Base-by-base conservation (phyloP, 2,329 filamentous ascomycete species). In the Arthrobotrys musiformis region DNA sequence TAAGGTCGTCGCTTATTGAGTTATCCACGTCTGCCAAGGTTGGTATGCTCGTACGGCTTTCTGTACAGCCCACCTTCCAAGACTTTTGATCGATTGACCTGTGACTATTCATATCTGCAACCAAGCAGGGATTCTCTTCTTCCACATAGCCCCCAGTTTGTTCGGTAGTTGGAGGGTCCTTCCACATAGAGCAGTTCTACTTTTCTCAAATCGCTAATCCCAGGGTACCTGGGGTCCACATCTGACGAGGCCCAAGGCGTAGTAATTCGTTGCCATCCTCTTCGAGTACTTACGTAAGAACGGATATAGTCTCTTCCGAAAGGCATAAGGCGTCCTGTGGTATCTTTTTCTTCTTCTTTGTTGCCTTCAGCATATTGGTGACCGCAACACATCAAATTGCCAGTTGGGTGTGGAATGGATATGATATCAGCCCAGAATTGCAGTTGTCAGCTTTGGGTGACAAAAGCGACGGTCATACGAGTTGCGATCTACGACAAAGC, bases 1-100 rank as follows among this genome's bases (percentile, higher is more conserved):
- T 40, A 40, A 26, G 19, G 4, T 58, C n/a, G 54, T 58, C 54
- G 54, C 54, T 58, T 58, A 40, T 26, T 33, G 1, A 24, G 40
- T 5, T 19, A 24, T 9, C 30, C 54, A 40, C 54, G 54, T 58
- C 54, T 58, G 54, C 54, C 54, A 58, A 40, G 54, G 33, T 58
- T 24, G 33, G 54, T 40, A 17, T 26, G 17, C 54, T 58, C 54
- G 54, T 58, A 58, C 54, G 54, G 33, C 0, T 33, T 40, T 58
- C n/a, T n/a, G 54, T 58, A 58, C 54, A 58, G 54, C 54, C 54
- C 9, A 58, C 54, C 33, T 40, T 58, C 54, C 54, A 58, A 58
- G 54, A 58, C 54, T 40, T n/a, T 26, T 58, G 54, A 40, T 40
- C 54, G 7, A 6, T n/a, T 42, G 40, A 42, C 40, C 30, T 30